Evolutionary conservation across 495 filamentous ascomycete genomes (phyloP).

Genomic region (Lindgomyces ingoldianus): DNA sequence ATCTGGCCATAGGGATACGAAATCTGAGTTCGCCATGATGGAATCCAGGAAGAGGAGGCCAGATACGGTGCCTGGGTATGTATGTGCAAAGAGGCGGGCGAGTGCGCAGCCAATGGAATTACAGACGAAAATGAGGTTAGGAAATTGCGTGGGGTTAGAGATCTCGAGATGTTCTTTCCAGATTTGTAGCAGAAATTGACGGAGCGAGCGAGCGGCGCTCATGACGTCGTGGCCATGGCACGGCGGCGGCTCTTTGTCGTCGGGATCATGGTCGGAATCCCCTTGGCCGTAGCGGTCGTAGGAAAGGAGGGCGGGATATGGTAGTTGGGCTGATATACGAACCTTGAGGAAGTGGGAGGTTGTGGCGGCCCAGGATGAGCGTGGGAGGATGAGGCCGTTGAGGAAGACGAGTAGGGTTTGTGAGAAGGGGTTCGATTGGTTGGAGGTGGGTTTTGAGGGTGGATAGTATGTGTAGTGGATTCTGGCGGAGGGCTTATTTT

Average conservation of each 20-base stretch:
- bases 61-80: slow-evolving; percentile 50
- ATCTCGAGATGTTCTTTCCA: slow-evolving; percentile 30
- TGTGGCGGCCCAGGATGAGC: slow-evolving; percentile 52
- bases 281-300: slow-evolving; percentile 70
- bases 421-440: slow-evolving; percentile 29
- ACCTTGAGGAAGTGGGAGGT: slow-evolving; percentile 49
- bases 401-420: slow-evolving; percentile 58
- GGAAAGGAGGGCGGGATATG: slow-evolving; percentile 54
- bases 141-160: slow-evolving; percentile 6
- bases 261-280: slow-evolving; percentile 57
- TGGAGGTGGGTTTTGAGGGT: slow-evolving; percentile 12
- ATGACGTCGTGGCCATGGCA: slow-evolving; percentile 57
- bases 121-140: slow-evolving; percentile 53
- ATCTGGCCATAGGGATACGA: slow-evolving; percentile 61
- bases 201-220: slow-evolving; percentile 54
- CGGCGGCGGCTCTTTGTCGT: slow-evolving; percentile 46
- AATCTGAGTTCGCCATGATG: slow-evolving; percentile 63
- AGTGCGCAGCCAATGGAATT: slow-evolving; percentile 64
- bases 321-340: slow-evolving; percentile 18
- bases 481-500: slow-evolving; percentile 14
- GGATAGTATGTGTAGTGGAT: slow-evolving; percentile 30
- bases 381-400: slow-evolving; percentile 60
- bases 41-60: slow-evolving; percentile 62
- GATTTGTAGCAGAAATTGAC: slow-evolving; percentile 52
- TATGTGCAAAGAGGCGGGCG: slow-evolving; percentile 56